These are phyloP conservation scores for Digitaria exilis DNA, from an alignment of 202 grass and related monocot species.

Conservation along the genomic window DNA sequence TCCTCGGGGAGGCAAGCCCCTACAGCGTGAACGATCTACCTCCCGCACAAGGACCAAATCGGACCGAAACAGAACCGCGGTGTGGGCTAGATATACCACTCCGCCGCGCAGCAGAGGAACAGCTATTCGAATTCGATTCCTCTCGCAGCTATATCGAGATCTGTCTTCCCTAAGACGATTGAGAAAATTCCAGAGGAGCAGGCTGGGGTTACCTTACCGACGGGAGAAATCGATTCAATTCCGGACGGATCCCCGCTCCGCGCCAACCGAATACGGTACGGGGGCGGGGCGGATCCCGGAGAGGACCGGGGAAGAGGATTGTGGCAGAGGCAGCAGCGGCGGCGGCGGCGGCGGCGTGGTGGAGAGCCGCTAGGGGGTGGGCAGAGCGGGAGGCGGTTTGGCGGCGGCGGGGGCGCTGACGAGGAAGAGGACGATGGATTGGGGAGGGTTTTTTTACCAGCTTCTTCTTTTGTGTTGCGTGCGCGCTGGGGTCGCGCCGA, in stretches of 20 bases:
- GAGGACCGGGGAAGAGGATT: not conserved
- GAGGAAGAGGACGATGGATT: not conserved
- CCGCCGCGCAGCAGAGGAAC: not conserved
- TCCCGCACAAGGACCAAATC: not conserved
- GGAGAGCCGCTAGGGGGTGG: not conserved
- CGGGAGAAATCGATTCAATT: not conserved
- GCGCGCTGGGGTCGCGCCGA: not conserved
- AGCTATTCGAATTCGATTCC: not conserved
- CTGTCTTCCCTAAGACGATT: not conserved
- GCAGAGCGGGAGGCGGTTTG: not conserved
- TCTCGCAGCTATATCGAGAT: not conserved
- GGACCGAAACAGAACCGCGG: not conserved
- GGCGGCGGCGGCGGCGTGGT: not conserved
- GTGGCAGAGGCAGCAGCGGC: too few relatives aligned
- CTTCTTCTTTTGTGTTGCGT: too few relatives aligned
- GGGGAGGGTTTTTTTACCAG: not conserved
- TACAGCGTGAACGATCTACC: not conserved
- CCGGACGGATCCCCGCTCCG: not conserved
- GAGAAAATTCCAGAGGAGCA: not conserved
- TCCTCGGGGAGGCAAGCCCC: not conserved
- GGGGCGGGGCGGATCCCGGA: not conserved
- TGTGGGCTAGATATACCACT: not conserved
- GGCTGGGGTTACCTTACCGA: constrained; percentile 10
- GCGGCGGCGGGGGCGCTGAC: not conserved
- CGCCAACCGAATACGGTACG: not conserved